Evolutionary conservation across 2,329 filamentous ascomycete species (phyloP).

Genomic region (Didymella segeticola): DNA sequence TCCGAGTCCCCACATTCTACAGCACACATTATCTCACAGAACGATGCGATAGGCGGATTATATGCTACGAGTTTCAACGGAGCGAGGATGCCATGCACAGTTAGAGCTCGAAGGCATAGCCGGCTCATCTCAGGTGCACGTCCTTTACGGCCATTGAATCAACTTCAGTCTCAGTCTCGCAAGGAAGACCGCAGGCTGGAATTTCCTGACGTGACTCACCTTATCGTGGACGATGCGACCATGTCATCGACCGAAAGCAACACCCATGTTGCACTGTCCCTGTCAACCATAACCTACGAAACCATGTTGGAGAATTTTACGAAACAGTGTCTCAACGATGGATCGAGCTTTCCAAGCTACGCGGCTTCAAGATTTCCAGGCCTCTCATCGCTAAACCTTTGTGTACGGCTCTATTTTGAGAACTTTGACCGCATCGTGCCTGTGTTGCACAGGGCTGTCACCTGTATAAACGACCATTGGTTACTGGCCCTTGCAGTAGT

Average conservation of each 20-base stretch:
- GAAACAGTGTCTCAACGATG: constrained; percentile 4
- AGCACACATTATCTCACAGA: constrained; percentile 5
- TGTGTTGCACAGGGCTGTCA: constrained; percentile 31
- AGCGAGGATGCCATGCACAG: constrained; percentile 17
- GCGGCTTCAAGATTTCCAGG: not conserved
- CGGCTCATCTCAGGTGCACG: constrained; percentile 6
- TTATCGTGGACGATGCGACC: not conserved
- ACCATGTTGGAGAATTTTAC: not conserved
- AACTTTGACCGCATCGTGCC: constrained; percentile 37
- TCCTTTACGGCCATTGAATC: constrained; percentile 1
- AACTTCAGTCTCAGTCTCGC: not conserved
- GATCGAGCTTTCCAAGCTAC: not conserved
- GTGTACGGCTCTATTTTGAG: constrained; percentile 33
- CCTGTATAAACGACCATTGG: constrained; percentile 19
- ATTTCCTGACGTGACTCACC: constrained; percentile 6
- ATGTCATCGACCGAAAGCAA: not conserved
- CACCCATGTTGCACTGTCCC: not conserved
- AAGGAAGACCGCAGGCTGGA: not conserved
- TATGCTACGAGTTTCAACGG: constrained; percentile 18
- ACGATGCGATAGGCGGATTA: constrained; percentile 9
- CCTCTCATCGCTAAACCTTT: constrained; percentile 23
- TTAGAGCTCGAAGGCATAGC: not conserved
- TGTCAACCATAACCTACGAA: constrained; percentile 1
- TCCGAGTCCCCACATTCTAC: not conserved
- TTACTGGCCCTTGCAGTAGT: constrained; percentile 35